Percentiles rank a stretch among this genome's conserved stretches.
phyloP scores from a whole-genome alignment of 371 early-diverging fungal genomes.

The Mucor racemosus region DNA sequence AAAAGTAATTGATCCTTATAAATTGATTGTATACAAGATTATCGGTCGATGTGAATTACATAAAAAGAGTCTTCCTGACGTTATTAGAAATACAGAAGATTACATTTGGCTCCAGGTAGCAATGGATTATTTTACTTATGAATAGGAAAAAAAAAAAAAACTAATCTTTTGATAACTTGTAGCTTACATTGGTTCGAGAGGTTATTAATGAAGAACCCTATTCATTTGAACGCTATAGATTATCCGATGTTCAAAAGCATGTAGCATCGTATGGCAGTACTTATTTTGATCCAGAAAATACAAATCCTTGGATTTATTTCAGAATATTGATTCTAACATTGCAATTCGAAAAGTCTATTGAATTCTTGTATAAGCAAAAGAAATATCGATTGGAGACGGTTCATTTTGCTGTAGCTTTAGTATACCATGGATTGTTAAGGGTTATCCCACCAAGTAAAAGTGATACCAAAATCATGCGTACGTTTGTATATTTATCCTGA shows the following conservation, averaged over 20 bases:
- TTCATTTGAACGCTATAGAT: constrained; percentile 64
- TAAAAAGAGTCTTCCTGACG: constrained; percentile 63
- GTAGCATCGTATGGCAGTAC: constrained; percentile 62
- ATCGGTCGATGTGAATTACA: constrained; percentile 84
- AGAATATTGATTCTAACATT: constrained; percentile 77
- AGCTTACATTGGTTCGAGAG: constrained; percentile 74
- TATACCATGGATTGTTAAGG: constrained; percentile 74
- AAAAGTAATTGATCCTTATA: constrained; percentile 76
- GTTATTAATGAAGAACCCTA: constrained; percentile 38
- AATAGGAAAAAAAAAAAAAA: neutral
- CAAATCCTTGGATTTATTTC: constrained; percentile 77
- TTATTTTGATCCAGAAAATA: constrained; percentile 71
- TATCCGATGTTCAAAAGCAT: constrained; percentile 67
- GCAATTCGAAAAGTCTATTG: constrained; percentile 84
- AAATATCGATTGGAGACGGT: constrained; percentile 75
- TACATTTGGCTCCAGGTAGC: constrained; percentile 76
- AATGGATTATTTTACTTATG: neutral
- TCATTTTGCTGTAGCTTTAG: constrained; percentile 87
- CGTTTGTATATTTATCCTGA: neutral
- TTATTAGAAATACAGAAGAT: constrained; percentile 75
- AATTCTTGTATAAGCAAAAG: constrained; percentile 62
- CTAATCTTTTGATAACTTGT: neutral
- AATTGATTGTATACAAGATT: constrained; percentile 81
- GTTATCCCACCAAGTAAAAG: constrained; percentile 30
- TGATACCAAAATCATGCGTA: constrained; percentile 29